Conservation (phyloP, 1,284 basidiomycete genomes). For the Cutaneotrichosporon sp. region DNA sequence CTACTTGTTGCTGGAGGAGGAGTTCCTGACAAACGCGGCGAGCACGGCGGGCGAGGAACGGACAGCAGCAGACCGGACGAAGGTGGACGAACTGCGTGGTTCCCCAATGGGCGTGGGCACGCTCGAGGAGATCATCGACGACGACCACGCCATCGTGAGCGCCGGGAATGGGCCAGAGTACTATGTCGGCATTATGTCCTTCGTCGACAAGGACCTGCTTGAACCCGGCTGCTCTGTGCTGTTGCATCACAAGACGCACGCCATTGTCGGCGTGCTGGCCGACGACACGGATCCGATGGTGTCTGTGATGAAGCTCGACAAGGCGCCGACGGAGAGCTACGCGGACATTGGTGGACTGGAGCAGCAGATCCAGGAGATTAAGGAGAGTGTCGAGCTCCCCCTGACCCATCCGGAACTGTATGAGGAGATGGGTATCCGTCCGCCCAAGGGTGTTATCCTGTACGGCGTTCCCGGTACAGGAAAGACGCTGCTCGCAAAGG, state of each 20-base stretch:
- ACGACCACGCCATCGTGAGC: constrained; percentile 98
- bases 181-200: constrained; percentile 98
- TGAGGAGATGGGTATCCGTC: constrained; percentile 99
- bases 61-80: constrained; percentile 89
- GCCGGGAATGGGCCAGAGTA: constrained; percentile 92
- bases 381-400: constrained; percentile 98
- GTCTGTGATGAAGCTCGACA: constrained; percentile 97
- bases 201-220: constrained; percentile 96
- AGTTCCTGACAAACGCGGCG: constrained; percentile 95
- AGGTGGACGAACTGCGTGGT: constrained; percentile 91
- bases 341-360: constrained; percentile 98
- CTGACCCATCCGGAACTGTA: constrained; percentile 97
- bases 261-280: constrained; percentile 90
- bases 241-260: constrained; percentile 92
- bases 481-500: constrained; percentile 96
- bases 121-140: constrained; percentile 98
- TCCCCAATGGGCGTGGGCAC: constrained; percentile 96
- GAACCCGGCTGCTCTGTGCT: constrained; percentile 95
- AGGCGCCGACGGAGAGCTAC: constrained; percentile 97
- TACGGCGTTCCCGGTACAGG: constrained; percentile 99
- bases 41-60: constrained; percentile 82
- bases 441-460: constrained; percentile 97
- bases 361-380: constrained; percentile 96
- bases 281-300: constrained; percentile 98
- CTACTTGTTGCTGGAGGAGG: constrained; percentile 93